Base-by-base conservation (phyloP, 2,329 filamentous ascomycete species). In the Venturia asperata region DNA sequence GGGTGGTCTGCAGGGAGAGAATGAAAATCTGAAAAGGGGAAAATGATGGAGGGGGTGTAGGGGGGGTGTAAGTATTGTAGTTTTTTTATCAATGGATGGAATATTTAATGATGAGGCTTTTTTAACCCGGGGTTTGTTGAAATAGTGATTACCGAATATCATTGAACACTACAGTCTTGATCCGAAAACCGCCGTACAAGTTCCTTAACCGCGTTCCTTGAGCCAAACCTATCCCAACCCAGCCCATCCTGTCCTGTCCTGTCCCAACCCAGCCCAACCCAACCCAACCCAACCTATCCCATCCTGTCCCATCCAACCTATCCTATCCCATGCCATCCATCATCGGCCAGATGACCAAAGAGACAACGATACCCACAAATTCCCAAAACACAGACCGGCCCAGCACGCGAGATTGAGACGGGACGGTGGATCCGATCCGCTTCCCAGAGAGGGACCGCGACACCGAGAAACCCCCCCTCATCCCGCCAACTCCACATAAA, bases 91-190 rank as follows among this genome's bases (percentile, higher is more conserved):
- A n/a, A n/a, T n/a, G n/a, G n/a, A n/a, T n/a, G n/a, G n/a, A n/a
- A n/a, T n/a, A n/a, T n/a, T n/a, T n/a, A n/a, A n/a, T n/a, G n/a
- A n/a, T n/a, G n/a, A n/a, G n/a, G n/a, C n/a, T n/a, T n/a, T n/a
- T n/a, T n/a, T n/a, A n/a, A n/a, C n/a, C n/a, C n/a, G n/a, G n/a
- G n/a, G n/a, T n/a, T n/a, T n/a, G n/a, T n/a, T n/a, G n/a, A n/a
- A 37, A 37, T 56, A 56, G 47, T 56, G 52, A 56, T 56, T 56
- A 56, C 52, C 27, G 21, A 27, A 56, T 56, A 37, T 37, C 27
- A n/a, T 56, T 37, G 27, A 27, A 21, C 1, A 37, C 27, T 56
- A 56, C 52, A 56, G n/a, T 56, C 52, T 37, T 30, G 27, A 37
- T 9, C 27, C 52, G 9, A 37, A 37, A 10, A 34, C 27, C 24